phyloP scores from a whole-genome alignment of 129 eudicot species.

The Lactuca sativa region DNA sequence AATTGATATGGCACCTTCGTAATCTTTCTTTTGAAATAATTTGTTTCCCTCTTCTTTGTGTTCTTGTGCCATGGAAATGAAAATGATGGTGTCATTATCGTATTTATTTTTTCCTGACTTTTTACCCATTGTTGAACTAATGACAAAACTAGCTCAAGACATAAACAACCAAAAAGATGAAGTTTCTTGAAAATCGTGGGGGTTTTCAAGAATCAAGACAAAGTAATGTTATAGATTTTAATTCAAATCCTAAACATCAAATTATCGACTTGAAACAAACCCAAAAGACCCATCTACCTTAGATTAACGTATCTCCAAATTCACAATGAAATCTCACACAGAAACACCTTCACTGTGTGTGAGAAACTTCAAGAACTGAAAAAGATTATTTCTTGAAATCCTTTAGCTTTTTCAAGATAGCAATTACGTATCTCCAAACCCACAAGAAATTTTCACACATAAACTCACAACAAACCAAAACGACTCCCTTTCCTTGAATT shows the following conservation, averaged over 20 bases:
- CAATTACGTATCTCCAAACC: no score
- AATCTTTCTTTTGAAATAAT: conserved; percentile 69
- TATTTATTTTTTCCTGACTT: conserved; percentile 53
- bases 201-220: conserved; percentile 15
- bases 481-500: background rate
- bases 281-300: background rate
- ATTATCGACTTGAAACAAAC: background rate
- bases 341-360: background rate
- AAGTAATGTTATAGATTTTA: background rate
- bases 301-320: background rate
- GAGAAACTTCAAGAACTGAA: background rate
- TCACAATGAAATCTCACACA: background rate
- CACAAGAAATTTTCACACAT: background rate
- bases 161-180: conserved; percentile 4
- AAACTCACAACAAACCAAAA: conserved; percentile 5
- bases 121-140: conserved; percentile 54
- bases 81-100: conserved; percentile 62
- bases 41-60: conserved; percentile 82
- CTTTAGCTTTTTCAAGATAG: no score
- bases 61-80: conserved; percentile 72
- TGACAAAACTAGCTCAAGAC: conserved; percentile 9
- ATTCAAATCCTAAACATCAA: background rate
- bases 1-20: conserved; percentile 75
- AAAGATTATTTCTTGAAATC: background rate
- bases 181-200: conserved; percentile 10